These are phyloP conservation scores for Zoysia japonica DNA, from an alignment of 176 grass and related monocot species.

Conservation along the genomic window DNA sequence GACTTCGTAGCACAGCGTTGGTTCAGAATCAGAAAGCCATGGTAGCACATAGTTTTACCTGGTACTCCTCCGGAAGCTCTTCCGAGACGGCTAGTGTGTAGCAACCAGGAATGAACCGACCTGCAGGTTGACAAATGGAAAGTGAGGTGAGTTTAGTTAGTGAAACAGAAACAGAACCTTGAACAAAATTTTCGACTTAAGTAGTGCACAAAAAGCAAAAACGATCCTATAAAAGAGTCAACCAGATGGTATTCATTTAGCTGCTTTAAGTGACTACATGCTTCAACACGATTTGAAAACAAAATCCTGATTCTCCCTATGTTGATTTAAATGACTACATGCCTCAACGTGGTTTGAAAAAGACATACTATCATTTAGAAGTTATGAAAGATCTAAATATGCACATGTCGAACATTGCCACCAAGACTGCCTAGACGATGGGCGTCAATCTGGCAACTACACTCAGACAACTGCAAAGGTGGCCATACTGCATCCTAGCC, in stretches of 20 bases:
- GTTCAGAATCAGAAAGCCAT: neutral
- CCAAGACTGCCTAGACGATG: neutral
- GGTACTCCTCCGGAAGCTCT: constrained; percentile 96
- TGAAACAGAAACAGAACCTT: neutral
- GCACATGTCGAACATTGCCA: neutral
- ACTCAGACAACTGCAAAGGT: neutral
- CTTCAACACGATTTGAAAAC: neutral
- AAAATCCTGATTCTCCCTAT: neutral
- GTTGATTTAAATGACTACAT: neutral
- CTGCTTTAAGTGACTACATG: neutral
- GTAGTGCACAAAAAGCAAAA: constrained; percentile 8
- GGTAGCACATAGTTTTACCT: constrained; percentile 38
- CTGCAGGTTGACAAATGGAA: constrained; percentile 40
- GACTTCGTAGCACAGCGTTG: neutral
- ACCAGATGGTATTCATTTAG: neutral
- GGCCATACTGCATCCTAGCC: neutral
- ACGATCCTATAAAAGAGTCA: neutral
- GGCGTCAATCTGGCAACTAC: neutral
- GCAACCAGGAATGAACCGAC: constrained; percentile 92
- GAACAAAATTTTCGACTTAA: neutral
- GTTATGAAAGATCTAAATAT: neutral
- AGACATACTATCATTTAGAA: neutral
- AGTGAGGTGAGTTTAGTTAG: neutral
- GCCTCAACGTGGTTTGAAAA: neutral
- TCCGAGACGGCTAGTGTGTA: constrained; percentile 91